These are phyloP conservation scores for Ogataea trehaloabstinens DNA, from an alignment of 805 yeast species.

Conservation along the genomic window DNA sequence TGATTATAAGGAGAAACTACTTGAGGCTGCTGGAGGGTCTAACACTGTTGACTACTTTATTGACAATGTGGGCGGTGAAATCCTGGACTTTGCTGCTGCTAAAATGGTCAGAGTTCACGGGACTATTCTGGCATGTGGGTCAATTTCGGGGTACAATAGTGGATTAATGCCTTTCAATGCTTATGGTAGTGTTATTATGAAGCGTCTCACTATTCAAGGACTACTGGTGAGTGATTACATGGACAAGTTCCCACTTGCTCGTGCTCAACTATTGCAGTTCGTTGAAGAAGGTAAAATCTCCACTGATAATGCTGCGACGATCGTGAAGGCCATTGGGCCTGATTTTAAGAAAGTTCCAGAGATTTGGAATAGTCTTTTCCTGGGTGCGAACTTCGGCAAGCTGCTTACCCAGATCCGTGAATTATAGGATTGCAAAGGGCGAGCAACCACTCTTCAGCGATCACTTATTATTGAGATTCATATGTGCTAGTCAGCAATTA, in stretches of 20 bases:
- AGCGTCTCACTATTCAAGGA: conserved; percentile 52
- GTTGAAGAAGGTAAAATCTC: conserved; percentile 42
- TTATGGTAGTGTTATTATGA: conserved; percentile 38
- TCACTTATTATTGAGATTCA: too few relatives aligned
- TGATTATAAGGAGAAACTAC: conserved; percentile 35
- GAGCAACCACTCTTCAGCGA: too few relatives aligned
- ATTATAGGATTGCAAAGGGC: too few relatives aligned
- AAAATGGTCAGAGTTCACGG: conserved; percentile 29
- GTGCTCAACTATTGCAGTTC: conserved; percentile 34
- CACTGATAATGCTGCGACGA: conserved; percentile 34
- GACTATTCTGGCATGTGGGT: conserved; percentile 58
- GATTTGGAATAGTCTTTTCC: conserved; percentile 46
- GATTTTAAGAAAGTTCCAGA: conserved; percentile 44
- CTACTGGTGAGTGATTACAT: conserved; percentile 48
- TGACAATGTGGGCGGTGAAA: conserved; percentile 65
- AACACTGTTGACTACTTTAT: conserved; percentile 48
- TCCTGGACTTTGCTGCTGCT: conserved; percentile 45
- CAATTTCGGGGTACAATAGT: conserved; percentile 56
- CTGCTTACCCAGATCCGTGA: conserved; percentile 41
- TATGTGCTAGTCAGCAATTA: too few relatives aligned
- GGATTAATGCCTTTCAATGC: conserved; percentile 36
- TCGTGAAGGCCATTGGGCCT: conserved; percentile 40
- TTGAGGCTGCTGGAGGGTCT: conserved; percentile 43
- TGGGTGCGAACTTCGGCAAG: conserved; percentile 49
- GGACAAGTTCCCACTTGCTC: conserved; percentile 37